Conservation (phyloP, 2,329 filamentous ascomycete genomes). For the Alternaria triticimaculans region DNA sequence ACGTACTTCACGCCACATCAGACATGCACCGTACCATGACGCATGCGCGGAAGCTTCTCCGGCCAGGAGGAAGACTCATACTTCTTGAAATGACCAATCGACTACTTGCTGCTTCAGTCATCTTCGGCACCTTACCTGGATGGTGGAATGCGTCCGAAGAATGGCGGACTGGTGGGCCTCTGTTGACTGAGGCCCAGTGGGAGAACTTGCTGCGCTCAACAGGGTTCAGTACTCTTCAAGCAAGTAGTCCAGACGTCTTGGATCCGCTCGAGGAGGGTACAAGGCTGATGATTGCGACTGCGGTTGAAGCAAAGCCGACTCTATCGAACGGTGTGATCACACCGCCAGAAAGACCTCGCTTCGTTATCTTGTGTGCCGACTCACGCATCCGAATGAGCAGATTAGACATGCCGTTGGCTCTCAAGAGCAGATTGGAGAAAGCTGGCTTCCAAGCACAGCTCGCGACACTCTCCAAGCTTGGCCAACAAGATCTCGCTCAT, state of each 20-base stretch:
- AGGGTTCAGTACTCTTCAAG: constrained; percentile 39
- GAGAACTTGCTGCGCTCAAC: constrained; percentile 36
- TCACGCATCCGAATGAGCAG: constrained; percentile 12
- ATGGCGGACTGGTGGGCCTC: constrained; percentile 38
- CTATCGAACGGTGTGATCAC: constrained; percentile 7
- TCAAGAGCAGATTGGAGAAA: constrained; percentile 8
- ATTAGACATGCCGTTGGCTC: constrained; percentile 11
- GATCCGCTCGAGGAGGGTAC: constrained; percentile 21
- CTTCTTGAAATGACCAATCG: constrained; percentile 48
- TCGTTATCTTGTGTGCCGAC: constrained; percentile 13
- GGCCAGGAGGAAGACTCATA: constrained; percentile 56
- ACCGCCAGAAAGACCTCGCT: constrained; percentile 9
- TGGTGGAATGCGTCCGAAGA: constrained; percentile 36
- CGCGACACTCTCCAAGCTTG: constrained; percentile 6
- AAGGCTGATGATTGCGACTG: constrained; percentile 18
- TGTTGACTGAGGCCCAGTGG: constrained; percentile 43
- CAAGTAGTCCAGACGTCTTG: constrained; percentile 16
- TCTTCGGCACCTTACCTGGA: constrained; percentile 32
- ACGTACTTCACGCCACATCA: constrained; percentile 40
- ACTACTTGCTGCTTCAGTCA: constrained; percentile 18
- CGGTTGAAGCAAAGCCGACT: constrained; percentile 10
- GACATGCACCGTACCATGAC: constrained; percentile 25
- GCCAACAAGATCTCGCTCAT: constrained; percentile 2
- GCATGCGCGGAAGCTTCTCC: constrained; percentile 33
- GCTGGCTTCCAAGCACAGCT: constrained; percentile 12